phyloP scores from a whole-genome alignment of 139 green algal species.

The Chlorella sp. region DNA sequence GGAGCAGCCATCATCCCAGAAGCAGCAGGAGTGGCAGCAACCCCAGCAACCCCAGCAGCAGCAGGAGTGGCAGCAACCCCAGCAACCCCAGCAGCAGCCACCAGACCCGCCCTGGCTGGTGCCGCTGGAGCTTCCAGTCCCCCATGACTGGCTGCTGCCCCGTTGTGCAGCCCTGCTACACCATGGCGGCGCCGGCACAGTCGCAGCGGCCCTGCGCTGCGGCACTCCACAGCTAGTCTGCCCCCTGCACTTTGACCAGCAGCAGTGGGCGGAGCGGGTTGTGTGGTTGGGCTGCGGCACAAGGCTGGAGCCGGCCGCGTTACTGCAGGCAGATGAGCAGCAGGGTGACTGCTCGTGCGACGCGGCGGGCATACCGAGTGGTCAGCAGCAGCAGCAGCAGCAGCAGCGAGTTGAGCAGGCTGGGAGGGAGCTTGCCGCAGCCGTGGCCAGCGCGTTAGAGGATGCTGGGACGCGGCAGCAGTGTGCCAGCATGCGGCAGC shows the following conservation, averaged over 20 bases:
- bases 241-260: conserved; percentile 79
- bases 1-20: not conserved
- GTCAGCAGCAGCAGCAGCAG: not conserved
- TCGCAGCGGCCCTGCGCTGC: conserved; percentile 46
- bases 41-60: no score
- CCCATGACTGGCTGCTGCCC: conserved; percentile 65
- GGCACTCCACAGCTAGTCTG: conserved; percentile 58
- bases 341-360: no score
- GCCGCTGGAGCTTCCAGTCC: conserved; percentile 22
- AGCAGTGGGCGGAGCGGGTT: conserved; percentile 49
- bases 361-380: not conserved
- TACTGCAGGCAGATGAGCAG: conserved; percentile 8
- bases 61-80: no score
- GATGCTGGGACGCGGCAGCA: not conserved
- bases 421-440: not conserved
- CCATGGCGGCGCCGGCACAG: conserved; percentile 64
- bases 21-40: not conserved
- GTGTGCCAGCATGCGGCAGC: not conserved
- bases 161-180: conserved; percentile 59
- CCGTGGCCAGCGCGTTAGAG: not conserved
- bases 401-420: not conserved
- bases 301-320: not conserved
- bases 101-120: conserved; percentile 11
- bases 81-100: not conserved
- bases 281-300: conserved; percentile 23